Conservation (phyloP, 805 yeast genomes). For the Starmerella vitae region DNA sequence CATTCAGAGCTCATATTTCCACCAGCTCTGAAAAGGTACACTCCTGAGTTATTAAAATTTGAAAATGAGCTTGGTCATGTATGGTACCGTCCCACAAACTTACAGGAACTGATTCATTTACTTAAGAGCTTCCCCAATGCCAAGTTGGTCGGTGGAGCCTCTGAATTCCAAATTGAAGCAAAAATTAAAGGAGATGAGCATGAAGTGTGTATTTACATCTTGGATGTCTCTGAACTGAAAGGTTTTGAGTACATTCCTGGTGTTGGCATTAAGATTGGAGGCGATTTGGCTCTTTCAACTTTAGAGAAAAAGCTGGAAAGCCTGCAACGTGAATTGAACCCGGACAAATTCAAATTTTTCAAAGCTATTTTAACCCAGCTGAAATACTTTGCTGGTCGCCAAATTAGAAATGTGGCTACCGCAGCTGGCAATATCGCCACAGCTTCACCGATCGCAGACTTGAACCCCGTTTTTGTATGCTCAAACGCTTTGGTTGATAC, state of each 20-base stretch:
- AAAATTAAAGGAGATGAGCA: constrained; percentile 34
- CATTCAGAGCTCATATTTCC: constrained; percentile 34
- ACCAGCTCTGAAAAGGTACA: constrained; percentile 25
- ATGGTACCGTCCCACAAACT: constrained; percentile 36
- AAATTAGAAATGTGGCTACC: constrained; percentile 38
- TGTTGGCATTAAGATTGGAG: constrained; percentile 33
- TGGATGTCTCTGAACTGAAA: constrained; percentile 33
- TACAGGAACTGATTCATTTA: constrained; percentile 29
- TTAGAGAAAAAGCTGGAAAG: constrained; percentile 30
- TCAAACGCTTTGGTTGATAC: constrained; percentile 31
- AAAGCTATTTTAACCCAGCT: constrained; percentile 31
- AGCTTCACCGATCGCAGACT: constrained; percentile 38
- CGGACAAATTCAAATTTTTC: constrained; percentile 28
- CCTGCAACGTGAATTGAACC: constrained; percentile 19
- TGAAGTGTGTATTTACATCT: constrained; percentile 31
- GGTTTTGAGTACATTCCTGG: constrained; percentile 29
- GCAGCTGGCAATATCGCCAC: constrained; percentile 40
- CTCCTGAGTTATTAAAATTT: constrained; percentile 24
- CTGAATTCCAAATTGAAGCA: constrained; percentile 37
- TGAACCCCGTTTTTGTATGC: constrained; percentile 36
- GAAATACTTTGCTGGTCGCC: constrained; percentile 38
- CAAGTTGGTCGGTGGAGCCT: constrained; percentile 36
- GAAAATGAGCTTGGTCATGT: constrained; percentile 31
- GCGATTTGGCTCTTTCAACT: constrained; percentile 31
- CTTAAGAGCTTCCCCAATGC: constrained; percentile 28